A percentile compares a stretch with the other conserved stretches of the same genome.
phyloP scores from a whole-genome alignment of 352 stramenopile species.

The Phytophthora hybrid region DNA sequence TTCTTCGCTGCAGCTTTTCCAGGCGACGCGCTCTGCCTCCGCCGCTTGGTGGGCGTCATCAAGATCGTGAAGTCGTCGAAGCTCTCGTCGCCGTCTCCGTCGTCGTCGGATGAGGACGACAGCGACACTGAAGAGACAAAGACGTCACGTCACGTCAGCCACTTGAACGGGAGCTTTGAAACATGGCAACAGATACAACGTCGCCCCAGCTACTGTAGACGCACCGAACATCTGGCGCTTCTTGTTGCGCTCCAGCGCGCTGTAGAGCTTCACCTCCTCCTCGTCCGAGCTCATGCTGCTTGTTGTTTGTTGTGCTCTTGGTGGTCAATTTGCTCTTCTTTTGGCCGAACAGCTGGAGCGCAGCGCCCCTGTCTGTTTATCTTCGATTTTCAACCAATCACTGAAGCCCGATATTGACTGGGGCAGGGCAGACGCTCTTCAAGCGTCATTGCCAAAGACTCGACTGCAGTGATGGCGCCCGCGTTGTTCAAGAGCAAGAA shows the following conservation, averaged over 20 bases:
- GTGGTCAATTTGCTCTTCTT: slow-evolving; percentile 4
- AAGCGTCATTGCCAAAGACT: slow-evolving; percentile 21
- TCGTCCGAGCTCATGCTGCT: slow-evolving; percentile 54
- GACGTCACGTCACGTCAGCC: background rate
- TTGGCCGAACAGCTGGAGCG: slow-evolving; percentile 7
- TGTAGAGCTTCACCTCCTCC: slow-evolving; percentile 78
- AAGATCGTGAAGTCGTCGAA: slow-evolving; percentile 31
- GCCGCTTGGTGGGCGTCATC: slow-evolving; percentile 29
- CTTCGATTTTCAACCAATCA: slow-evolving; percentile 32
- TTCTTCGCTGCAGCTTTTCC: slow-evolving; percentile 21
- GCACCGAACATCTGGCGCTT: slow-evolving; percentile 73
- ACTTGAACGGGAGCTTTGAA: background rate
- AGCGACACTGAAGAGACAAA: slow-evolving; percentile 42
- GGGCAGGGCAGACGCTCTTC: slow-evolving; percentile 7
- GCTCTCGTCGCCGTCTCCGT: slow-evolving; percentile 32
- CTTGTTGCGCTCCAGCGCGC: slow-evolving; percentile 66
- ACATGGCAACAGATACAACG: background rate
- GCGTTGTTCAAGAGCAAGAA: slow-evolving; percentile 43
- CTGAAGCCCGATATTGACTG: slow-evolving; percentile 28
- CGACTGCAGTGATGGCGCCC: slow-evolving; percentile 18
- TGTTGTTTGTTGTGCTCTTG: background rate
- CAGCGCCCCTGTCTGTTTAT: slow-evolving; percentile 18
- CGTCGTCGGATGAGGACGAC: slow-evolving; percentile 54
- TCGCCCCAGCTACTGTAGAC: slow-evolving; percentile 6
- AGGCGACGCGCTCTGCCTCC: slow-evolving; percentile 16